A percentile compares a stretch with the other conserved stretches of the same genome.
Conservation (phyloP, 345 rosid genomes). For the Gossypium stocksii region DNA sequence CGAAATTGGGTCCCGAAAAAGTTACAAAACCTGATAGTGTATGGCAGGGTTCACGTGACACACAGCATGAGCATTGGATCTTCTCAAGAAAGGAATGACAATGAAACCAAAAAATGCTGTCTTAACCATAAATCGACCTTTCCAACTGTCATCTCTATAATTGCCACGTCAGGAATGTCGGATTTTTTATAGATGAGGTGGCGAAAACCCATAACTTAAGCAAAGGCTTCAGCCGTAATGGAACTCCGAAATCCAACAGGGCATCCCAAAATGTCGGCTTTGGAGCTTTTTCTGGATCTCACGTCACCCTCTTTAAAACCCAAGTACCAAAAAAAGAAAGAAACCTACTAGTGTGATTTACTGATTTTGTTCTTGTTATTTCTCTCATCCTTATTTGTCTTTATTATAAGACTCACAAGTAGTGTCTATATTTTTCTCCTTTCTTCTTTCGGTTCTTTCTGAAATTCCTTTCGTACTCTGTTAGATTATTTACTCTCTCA, state of each 20-base stretch:
- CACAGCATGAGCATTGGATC: background rate
- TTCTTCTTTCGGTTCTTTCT: background rate
- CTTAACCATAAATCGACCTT: background rate
- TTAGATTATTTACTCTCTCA: background rate
- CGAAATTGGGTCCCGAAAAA: too few species aligned
- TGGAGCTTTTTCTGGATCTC: constrained; percentile 16
- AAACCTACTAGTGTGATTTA: background rate
- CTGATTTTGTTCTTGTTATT: background rate
- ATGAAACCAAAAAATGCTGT: background rate
- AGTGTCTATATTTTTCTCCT: background rate
- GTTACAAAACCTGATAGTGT: background rate
- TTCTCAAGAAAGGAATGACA: background rate
- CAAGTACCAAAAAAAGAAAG: background rate
- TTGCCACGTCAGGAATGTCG: background rate
- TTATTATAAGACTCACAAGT: background rate
- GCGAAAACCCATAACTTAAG: background rate
- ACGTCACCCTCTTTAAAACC: background rate
- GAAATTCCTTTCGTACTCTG: constrained; percentile 17
- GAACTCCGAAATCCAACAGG: background rate
- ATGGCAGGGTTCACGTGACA: constrained; percentile 3
- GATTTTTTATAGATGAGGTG: background rate
- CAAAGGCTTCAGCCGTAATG: background rate
- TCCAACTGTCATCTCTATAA: background rate
- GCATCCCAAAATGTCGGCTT: constrained; percentile 5
- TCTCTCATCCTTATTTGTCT: background rate